These are phyloP conservation scores for Lathyrus tuberosus DNA, from an alignment of 306 rosid species.

Conservation along the genomic window DNA sequence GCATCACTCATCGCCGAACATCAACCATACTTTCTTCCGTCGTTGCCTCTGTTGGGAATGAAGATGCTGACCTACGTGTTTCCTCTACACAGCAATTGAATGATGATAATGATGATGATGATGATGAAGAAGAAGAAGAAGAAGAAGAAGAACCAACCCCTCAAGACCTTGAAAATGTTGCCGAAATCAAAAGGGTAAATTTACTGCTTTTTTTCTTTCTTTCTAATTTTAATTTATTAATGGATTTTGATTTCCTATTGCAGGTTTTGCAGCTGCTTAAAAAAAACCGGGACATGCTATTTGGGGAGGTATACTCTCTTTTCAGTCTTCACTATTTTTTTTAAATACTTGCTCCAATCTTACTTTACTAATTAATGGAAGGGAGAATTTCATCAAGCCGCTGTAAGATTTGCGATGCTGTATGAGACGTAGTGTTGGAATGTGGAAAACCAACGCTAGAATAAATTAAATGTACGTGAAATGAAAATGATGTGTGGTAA, in stretches of 20 bases:
- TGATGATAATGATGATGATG: neutral
- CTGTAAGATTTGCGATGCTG: too few species aligned
- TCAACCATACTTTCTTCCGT: constrained; percentile 10
- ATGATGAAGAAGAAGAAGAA: neutral
- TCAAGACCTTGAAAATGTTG: constrained; percentile 64
- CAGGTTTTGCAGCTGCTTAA: constrained; percentile 86
- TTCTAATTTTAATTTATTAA: neutral
- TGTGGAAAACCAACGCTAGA: too few species aligned
- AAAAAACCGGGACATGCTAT: constrained; percentile 89
- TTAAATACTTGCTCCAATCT: neutral
- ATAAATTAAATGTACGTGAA: too few species aligned
- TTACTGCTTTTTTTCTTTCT: too few species aligned
- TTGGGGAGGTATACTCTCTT: constrained; percentile 66
- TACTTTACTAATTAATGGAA: neutral
- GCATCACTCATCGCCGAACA: constrained; percentile 32
- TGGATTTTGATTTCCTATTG: neutral
- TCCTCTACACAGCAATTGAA: constrained; percentile 43
- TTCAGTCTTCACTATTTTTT: neutral
- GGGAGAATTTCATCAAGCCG: too few species aligned
- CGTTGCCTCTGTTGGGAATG: constrained; percentile 41
- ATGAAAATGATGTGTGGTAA: too few species aligned
- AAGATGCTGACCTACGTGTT: constrained; percentile 44
- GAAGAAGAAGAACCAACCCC: constrained; percentile 43
- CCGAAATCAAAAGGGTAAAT: constrained; percentile 68
- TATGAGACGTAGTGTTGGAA: too few species aligned